Evolutionary conservation across 2,329 filamentous ascomycete species (phyloP).

Genomic region (Fusarium vanettenii): DNA sequence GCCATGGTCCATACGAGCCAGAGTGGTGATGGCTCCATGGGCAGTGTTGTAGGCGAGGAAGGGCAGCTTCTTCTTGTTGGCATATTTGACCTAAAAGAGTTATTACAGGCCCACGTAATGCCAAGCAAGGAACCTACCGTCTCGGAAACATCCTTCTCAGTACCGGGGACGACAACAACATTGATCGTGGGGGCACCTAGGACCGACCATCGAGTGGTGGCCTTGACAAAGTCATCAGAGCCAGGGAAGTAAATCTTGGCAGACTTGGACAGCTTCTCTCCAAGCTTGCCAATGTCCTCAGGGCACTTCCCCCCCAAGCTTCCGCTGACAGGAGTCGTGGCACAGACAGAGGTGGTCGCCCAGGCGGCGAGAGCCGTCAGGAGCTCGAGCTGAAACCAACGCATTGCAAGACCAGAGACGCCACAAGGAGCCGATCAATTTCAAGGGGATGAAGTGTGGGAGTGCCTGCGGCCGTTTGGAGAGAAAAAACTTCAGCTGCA

Average conservation of each 20-base stretch:
- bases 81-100: constrained; percentile 50
- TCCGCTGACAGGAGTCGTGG: constrained; percentile 22
- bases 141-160: constrained; percentile 60
- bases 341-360: constrained; percentile 37
- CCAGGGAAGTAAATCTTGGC: constrained; percentile 57
- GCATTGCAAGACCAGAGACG: constrained; percentile 16
- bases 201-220: constrained; percentile 59
- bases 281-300: constrained; percentile 38
- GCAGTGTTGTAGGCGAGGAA: constrained; percentile 65
- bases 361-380: constrained; percentile 43
- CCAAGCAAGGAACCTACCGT: constrained; percentile 49
- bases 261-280: constrained; percentile 48
- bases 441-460: neutral
- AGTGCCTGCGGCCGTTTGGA: neutral
- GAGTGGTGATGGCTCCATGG: constrained; percentile 62
- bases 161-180: constrained; percentile 59
- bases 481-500: neutral
- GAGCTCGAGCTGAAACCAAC: constrained; percentile 35
- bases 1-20: constrained; percentile 61
- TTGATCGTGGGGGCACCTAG: constrained; percentile 56
- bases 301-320: constrained; percentile 33
- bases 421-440: neutral
- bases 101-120: neutral
- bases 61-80: constrained; percentile 58
- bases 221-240: constrained; percentile 52